Conservation (phyloP, 306 rosid genomes). For the Lathyrus sativus region DNA sequence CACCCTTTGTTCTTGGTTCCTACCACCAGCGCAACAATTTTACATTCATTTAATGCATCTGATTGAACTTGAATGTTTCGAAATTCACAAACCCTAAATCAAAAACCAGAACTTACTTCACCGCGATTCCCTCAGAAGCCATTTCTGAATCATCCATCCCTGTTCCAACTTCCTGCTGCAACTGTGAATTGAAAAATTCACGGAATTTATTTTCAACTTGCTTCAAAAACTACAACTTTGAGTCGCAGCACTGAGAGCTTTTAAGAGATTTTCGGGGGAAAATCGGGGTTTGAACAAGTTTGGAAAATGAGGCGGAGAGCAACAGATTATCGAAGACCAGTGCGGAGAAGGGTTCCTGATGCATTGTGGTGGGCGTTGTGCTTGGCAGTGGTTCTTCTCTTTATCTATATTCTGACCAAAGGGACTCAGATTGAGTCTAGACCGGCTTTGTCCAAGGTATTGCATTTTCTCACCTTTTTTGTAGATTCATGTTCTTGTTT, state of each 20-base stretch:
- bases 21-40: too few species aligned
- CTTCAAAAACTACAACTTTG: too few species aligned
- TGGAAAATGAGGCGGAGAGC: constrained; percentile 77
- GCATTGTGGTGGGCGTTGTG: constrained; percentile 74
- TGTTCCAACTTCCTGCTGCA: too few species aligned
- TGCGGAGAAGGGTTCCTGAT: constrained; percentile 74
- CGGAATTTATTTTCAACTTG: too few species aligned
- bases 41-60: too few species aligned
- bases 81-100: neutral
- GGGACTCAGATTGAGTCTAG: constrained; percentile 79
- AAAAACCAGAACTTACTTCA: neutral
- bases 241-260: too few species aligned
- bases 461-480: constrained; percentile 5
- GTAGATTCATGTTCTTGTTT: constrained; percentile 17
- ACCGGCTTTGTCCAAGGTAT: constrained; percentile 66
- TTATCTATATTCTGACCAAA: constrained; percentile 66
- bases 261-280: too few species aligned
- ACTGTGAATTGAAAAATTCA: too few species aligned
- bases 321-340: constrained; percentile 79
- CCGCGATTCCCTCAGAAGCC: neutral
- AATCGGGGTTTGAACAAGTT: neutral
- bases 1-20: too few species aligned
- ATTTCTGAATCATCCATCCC: too few species aligned
- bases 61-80: neutral
- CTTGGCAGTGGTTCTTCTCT: constrained; percentile 65